Percentiles rank a stretch among this genome's conserved stretches.
These are phyloP conservation scores for Cubamyces sp. DNA, from an alignment of 768 basidiomycete species.

Conservation along the genomic window DNA sequence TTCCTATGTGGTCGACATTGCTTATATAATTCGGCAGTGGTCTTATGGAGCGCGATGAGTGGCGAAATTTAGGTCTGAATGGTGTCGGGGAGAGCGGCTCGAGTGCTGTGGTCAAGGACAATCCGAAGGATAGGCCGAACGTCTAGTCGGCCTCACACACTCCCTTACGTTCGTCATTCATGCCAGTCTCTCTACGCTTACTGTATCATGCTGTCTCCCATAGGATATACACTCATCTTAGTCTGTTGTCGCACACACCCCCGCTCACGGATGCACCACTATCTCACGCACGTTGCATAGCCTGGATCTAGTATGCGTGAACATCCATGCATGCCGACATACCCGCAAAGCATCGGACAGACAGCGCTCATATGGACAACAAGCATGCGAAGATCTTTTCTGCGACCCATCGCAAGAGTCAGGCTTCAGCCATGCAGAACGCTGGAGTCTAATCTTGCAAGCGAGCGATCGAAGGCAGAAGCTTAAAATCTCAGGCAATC, in stretches of 20 bases:
- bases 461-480: background rate
- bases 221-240: background rate
- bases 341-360: no score
- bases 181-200: slow-evolving; percentile 10
- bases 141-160: background rate
- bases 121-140: slow-evolving; percentile 29
- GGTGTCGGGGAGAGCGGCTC: slow-evolving; percentile 45
- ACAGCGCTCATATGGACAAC: no score
- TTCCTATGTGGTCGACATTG: background rate
- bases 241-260: background rate
- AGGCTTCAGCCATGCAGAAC: no score
- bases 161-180: slow-evolving; percentile 18
- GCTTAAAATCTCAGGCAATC: background rate
- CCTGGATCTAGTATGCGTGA: no score
- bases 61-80: slow-evolving; percentile 80
- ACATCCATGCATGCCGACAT: no score
- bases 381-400: no score
- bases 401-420: no score
- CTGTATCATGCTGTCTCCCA: slow-evolving; percentile 8
- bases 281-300: no score
- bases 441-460: no score
- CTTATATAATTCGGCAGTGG: slow-evolving; percentile 50
- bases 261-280: background rate
- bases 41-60: slow-evolving; percentile 88
- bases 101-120: slow-evolving; percentile 16